Evolutionary conservation across 306 rosid genomes (phyloP).

Genomic region (Vigna hirtella): DNA sequence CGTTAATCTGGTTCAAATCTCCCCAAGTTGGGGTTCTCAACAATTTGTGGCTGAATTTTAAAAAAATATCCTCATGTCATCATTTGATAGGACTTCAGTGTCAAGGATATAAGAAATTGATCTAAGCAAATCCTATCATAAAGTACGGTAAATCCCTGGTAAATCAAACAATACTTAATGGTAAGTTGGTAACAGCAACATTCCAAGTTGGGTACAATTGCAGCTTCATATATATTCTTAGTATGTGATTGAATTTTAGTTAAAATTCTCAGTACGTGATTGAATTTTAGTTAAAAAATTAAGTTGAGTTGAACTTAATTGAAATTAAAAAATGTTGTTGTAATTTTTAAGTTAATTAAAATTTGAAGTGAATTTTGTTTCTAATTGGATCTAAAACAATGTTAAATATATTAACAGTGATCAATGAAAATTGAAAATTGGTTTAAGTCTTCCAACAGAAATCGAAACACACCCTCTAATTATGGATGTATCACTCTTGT

Average conservation of each 20-base stretch:
- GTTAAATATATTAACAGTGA: no score
- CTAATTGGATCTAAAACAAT: no score
- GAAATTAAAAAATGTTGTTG: no score
- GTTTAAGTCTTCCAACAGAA: background rate
- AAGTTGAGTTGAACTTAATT: no score
- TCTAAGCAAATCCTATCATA: background rate
- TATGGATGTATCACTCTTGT: background rate
- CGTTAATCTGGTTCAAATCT: conserved; percentile 7
- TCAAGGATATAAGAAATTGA: background rate
- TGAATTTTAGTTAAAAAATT: no score
- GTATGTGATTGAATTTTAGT: no score
- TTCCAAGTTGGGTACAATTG: background rate
- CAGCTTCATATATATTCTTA: no score
- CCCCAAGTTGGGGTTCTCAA: background rate
- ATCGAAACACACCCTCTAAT: background rate
- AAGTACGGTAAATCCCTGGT: background rate
- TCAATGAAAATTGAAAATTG: background rate
- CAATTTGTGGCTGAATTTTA: background rate
- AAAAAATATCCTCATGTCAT: background rate
- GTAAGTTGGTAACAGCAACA: background rate
- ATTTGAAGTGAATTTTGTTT: no score
- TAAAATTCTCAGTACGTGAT: no score
- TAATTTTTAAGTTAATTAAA: no score
- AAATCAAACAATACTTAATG: background rate
- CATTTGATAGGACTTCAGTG: background rate